Evolutionary conservation across 305 asterid species (phyloP).

Genomic region (Fraxinus greggii): DNA sequence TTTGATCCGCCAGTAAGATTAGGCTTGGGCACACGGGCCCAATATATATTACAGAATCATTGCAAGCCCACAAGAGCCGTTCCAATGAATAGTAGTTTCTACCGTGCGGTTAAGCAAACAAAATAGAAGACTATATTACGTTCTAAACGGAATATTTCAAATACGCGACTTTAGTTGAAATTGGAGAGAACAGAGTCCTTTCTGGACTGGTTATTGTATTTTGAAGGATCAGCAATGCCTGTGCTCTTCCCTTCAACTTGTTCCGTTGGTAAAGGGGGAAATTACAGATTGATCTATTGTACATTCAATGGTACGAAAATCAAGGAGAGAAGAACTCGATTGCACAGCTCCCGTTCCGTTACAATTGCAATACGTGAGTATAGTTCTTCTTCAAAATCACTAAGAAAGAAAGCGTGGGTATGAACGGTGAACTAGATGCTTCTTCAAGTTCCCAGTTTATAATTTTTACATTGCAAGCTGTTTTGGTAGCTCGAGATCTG

Average conservation of each 20-base stretch:
- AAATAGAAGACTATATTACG: background rate
- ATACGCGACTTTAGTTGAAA: conserved; percentile 12
- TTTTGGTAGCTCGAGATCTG: background rate
- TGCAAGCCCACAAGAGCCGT: background rate
- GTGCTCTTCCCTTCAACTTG: conserved; percentile 31
- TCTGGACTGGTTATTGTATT: background rate
- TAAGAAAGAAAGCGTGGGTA: conserved; percentile 69
- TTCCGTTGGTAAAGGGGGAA: conserved; percentile 42
- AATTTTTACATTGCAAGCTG: background rate
- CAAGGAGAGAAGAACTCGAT: conserved; percentile 18
- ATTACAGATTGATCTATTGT: conserved; percentile 33
- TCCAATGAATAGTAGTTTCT: background rate
- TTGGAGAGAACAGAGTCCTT: background rate
- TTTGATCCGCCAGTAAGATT: background rate
- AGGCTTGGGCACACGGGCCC: background rate
- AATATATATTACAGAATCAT: background rate
- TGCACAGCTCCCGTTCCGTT: conserved; percentile 4
- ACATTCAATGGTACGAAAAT: conserved; percentile 1
- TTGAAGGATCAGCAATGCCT: conserved; percentile 24
- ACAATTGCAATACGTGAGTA: conserved; percentile 34
- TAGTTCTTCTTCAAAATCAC: conserved; percentile 17
- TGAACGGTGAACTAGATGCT: conserved; percentile 59
- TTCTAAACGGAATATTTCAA: background rate
- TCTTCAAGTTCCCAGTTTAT: background rate
- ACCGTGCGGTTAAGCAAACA: background rate